Percentiles rank a stretch among this genome's conserved stretches.
phyloP scores from a whole-genome alignment of 2,329 filamentous ascomycete species.

The Rutstroemia sp. region DNA sequence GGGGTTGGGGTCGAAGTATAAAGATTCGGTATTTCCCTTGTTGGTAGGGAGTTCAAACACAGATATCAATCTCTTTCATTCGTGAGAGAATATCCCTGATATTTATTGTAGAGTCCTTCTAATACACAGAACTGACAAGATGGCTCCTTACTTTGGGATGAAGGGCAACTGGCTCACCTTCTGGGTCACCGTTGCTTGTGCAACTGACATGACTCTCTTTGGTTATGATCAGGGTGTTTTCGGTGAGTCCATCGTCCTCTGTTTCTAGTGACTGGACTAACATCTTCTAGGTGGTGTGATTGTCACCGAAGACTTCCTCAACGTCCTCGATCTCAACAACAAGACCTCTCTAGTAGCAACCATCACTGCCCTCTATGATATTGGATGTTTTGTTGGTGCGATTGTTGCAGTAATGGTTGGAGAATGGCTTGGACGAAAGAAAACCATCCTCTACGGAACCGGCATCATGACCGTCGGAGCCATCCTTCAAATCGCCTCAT shows the following conservation, averaged over 20 bases:
- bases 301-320: slow-evolving; percentile 37
- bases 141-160: slow-evolving; percentile 39
- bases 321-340: slow-evolving; percentile 26
- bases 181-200: slow-evolving; percentile 43
- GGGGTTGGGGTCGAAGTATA: slow-evolving; percentile 1
- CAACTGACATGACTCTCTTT: slow-evolving; percentile 37
- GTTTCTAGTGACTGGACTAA: not conserved
- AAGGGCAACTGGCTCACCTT: slow-evolving; percentile 49
- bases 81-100: not conserved
- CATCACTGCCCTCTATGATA: slow-evolving; percentile 40
- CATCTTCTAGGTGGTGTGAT: slow-evolving; percentile 35
- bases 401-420: slow-evolving; percentile 20
- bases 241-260: slow-evolving; percentile 6
- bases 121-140: not conserved
- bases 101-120: not conserved
- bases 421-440: slow-evolving; percentile 33
- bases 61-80: not conserved
- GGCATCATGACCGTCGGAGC: slow-evolving; percentile 21
- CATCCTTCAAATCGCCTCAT: slow-evolving; percentile 30
- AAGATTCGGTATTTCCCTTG: not conserved
- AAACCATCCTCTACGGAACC: slow-evolving; percentile 20
- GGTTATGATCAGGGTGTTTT: slow-evolving; percentile 45
- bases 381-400: slow-evolving; percentile 41
- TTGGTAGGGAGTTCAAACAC: not conserved
- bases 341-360: slow-evolving; percentile 31